Conservation (phyloP, 116 monocot genomes). For the Thalassia testudinum region DNA sequence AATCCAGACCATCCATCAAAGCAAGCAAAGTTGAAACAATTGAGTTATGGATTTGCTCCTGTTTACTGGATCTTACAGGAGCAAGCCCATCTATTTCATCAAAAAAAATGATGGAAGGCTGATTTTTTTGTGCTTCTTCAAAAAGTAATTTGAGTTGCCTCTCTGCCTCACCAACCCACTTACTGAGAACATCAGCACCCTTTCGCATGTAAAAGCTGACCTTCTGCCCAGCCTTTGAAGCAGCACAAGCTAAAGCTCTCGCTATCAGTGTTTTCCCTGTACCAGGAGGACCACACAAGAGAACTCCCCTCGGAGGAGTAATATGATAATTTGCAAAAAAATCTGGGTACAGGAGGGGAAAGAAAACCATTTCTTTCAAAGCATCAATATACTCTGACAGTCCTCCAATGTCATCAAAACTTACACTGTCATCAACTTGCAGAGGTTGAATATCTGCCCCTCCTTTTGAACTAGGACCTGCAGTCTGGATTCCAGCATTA, state of each 20-base stretch:
- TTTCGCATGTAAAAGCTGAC: slow-evolving; percentile 99
- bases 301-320: slow-evolving; percentile 92
- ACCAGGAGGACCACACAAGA: slow-evolving; percentile 92
- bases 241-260: slow-evolving; percentile 93
- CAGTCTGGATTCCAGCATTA: slow-evolving; percentile 68
- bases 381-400: slow-evolving; percentile 87
- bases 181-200: slow-evolving; percentile 99
- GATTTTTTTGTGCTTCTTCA: slow-evolving; percentile 96
- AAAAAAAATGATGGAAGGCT: slow-evolving; percentile 97
- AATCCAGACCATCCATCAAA: slow-evolving; percentile 98
- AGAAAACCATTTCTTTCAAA: slow-evolving; percentile 98
- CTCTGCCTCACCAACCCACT: slow-evolving; percentile 99
- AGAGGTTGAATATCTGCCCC: slow-evolving; percentile 96
- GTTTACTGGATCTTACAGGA: slow-evolving; percentile 96
- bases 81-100: slow-evolving; percentile 99
- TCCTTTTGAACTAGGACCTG: slow-evolving; percentile 95
- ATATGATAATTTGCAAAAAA: slow-evolving; percentile 94
- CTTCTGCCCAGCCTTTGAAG: slow-evolving; percentile 90
- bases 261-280: slow-evolving; percentile 97
- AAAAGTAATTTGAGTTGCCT: slow-evolving; percentile 89
- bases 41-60: slow-evolving; percentile 98
- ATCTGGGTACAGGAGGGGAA: slow-evolving; percentile 94
- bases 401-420: slow-evolving; percentile 95
- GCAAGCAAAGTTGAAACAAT: slow-evolving; percentile 97
- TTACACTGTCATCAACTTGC: slow-evolving; percentile 85